These are phyloP conservation scores for Mycena galericulata DNA, from an alignment of 768 basidiomycete genomes.

Conservation along the genomic window DNA sequence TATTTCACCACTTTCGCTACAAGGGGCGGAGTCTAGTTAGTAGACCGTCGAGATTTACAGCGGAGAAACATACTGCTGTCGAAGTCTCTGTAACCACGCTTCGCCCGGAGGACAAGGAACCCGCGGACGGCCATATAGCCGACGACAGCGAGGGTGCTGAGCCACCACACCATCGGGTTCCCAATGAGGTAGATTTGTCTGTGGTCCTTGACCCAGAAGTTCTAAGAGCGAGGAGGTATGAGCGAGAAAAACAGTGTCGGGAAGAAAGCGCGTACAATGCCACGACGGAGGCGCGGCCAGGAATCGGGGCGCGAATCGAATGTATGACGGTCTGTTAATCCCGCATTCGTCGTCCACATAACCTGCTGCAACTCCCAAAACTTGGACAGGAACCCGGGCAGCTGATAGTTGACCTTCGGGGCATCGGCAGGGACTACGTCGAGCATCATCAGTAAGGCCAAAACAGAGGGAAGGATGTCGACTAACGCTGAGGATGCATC, in stretches of 20 bases:
- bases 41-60: background rate
- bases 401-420: slow-evolving; percentile 87
- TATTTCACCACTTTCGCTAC: slow-evolving; percentile 92
- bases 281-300: slow-evolving; percentile 93
- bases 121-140: slow-evolving; percentile 78
- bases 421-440: slow-evolving; percentile 75
- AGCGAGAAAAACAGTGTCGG: background rate
- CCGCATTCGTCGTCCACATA: slow-evolving; percentile 98
- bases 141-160: slow-evolving; percentile 77
- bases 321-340: slow-evolving; percentile 92
- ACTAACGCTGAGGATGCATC: slow-evolving; percentile 71
- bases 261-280: slow-evolving; percentile 77
- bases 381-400: slow-evolving; percentile 91
- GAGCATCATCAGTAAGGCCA: background rate
- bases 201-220: slow-evolving; percentile 99
- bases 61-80: slow-evolving; percentile 78
- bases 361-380: slow-evolving; percentile 93
- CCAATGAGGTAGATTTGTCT: slow-evolving; percentile 95
- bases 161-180: slow-evolving; percentile 95
- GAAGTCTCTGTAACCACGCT: slow-evolving; percentile 93
- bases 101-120: slow-evolving; percentile 86
- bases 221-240: slow-evolving; percentile 58
- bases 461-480: background rate
- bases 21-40: slow-evolving; percentile 7
- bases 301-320: slow-evolving; percentile 93